A percentile compares a stretch with the other conserved stretches of the same genome.
Conservation (phyloP, 352 stramenopile species). For the Phytopythium chamaehyphon region DNA sequence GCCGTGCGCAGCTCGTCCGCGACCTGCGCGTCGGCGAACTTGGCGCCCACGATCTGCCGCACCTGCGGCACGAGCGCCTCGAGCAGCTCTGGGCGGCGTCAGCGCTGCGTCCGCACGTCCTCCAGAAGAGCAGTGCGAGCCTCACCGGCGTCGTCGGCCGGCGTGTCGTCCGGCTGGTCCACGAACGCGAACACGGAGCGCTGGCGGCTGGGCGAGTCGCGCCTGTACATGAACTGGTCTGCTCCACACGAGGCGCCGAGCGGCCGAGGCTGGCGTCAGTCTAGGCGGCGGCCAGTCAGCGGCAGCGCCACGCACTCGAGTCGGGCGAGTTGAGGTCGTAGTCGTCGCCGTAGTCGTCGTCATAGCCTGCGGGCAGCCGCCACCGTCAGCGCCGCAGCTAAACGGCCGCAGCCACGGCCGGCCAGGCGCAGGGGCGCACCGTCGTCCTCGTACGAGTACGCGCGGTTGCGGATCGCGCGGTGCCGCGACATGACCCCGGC, state of each 20-base stretch:
- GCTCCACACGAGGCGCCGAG: no score
- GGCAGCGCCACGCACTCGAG: conserved; percentile 34
- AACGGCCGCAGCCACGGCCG: not conserved
- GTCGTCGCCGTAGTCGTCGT: conserved; percentile 64
- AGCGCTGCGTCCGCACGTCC: not conserved
- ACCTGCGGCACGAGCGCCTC: conserved; percentile 55
- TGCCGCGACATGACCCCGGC: conserved; percentile 70
- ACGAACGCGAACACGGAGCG: conserved; percentile 82
- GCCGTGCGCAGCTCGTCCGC: conserved; percentile 54
- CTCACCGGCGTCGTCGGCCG: conserved; percentile 34
- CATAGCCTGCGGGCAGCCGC: conserved; percentile 39
- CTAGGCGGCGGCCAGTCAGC: no score
- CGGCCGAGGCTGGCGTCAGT: no score
- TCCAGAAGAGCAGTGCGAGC: not conserved
- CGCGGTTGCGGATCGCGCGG: conserved; percentile 82
- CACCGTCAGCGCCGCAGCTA: not conserved
- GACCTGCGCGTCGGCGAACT: conserved; percentile 58
- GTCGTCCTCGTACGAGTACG: conserved; percentile 88
- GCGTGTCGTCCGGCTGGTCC: conserved; percentile 28
- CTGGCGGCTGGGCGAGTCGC: conserved; percentile 71
- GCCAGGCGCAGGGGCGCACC: conserved; percentile 28
- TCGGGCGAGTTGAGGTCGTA: conserved; percentile 55
- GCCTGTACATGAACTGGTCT: conserved; percentile 83
- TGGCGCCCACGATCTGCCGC: conserved; percentile 38
- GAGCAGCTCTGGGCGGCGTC: conserved; percentile 40